Percentiles rank a stretch among this genome's conserved stretches.
These are phyloP conservation scores for Furcasterigmium furcatum DNA, from an alignment of 2,329 filamentous ascomycete species.

Conservation along the genomic window DNA sequence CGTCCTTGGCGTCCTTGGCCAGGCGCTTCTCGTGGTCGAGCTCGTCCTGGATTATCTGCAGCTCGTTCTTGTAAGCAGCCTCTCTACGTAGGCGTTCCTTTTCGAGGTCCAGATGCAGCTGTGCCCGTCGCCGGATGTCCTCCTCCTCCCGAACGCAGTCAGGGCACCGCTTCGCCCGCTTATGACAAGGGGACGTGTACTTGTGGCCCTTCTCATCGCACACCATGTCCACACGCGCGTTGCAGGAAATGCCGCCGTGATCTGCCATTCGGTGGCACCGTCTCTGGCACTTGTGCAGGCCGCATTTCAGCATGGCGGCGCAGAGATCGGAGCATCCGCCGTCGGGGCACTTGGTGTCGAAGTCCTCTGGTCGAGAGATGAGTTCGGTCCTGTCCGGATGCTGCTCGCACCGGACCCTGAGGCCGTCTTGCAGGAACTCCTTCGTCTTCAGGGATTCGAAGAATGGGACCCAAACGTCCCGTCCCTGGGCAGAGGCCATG, in stretches of 20 bases:
- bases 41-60: conserved; percentile 51
- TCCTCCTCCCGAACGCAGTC: conserved; percentile 50
- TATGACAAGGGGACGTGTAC: conserved; percentile 41
- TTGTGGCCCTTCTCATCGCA: conserved; percentile 53
- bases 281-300: conserved; percentile 53
- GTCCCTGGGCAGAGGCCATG: conserved; percentile 53
- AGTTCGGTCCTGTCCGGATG: conserved; percentile 53
- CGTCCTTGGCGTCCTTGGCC: conserved; percentile 38
- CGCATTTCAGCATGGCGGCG: conserved; percentile 51
- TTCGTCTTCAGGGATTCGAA: conserved; percentile 51
- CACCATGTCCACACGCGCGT: conserved; percentile 28
- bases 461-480: conserved; percentile 53
- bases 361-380: conserved; percentile 46
- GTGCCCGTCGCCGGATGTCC: conserved; percentile 35
- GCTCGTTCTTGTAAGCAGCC: conserved; percentile 35
- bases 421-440: conserved; percentile 53
- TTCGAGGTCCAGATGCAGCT: conserved; percentile 49
- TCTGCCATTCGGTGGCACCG: conserved; percentile 61
- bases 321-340: conserved; percentile 66
- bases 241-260: conserved; percentile 46
- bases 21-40: conserved; percentile 42
- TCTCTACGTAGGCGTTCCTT: conserved; percentile 39
- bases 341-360: conserved; percentile 61
- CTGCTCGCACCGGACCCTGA: conserved; percentile 57
- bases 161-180: conserved; percentile 34